Conservation (phyloP, 768 basidiomycete species). For the Mycena amicta region DNA sequence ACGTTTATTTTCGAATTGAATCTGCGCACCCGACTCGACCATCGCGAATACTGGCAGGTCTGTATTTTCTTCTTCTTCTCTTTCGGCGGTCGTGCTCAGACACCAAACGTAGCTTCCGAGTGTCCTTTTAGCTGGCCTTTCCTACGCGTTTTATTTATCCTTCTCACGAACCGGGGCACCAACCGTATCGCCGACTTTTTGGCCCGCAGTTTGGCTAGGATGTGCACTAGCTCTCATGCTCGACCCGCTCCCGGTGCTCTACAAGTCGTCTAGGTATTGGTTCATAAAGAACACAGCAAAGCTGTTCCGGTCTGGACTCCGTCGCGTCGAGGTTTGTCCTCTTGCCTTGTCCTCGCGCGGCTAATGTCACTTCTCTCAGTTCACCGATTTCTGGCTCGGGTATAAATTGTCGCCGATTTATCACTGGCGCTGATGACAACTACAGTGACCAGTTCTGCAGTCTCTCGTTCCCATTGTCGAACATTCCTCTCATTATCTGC, state of each 20-base stretch:
- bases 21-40: constrained; percentile 70
- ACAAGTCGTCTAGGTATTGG: constrained; percentile 79
- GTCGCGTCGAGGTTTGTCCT: constrained; percentile 69
- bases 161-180: constrained; percentile 63
- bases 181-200: constrained; percentile 63
- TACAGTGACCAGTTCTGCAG: constrained; percentile 82
- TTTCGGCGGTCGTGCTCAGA: constrained; percentile 7
- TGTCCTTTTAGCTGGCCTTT: constrained; percentile 73
- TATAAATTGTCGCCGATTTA: not conserved
- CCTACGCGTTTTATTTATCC: constrained; percentile 84
- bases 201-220: constrained; percentile 83
- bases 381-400: not conserved
- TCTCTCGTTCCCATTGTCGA: constrained; percentile 71
- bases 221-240: constrained; percentile 61
- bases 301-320: constrained; percentile 68
- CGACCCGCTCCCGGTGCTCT: constrained; percentile 74
- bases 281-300: constrained; percentile 63
- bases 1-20: constrained; percentile 87
- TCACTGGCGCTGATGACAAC: not conserved
- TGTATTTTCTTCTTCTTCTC: too few relatives aligned
- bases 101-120: constrained; percentile 66
- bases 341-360: not conserved
- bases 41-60: constrained; percentile 71
- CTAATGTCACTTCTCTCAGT: not conserved
- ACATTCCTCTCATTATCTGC: constrained; percentile 76